Evolutionary conservation across 495 filamentous ascomycete species (phyloP), one percentile per base, ranked within the genome.

Genomic region (Cercophora newfieldiana): DNA sequence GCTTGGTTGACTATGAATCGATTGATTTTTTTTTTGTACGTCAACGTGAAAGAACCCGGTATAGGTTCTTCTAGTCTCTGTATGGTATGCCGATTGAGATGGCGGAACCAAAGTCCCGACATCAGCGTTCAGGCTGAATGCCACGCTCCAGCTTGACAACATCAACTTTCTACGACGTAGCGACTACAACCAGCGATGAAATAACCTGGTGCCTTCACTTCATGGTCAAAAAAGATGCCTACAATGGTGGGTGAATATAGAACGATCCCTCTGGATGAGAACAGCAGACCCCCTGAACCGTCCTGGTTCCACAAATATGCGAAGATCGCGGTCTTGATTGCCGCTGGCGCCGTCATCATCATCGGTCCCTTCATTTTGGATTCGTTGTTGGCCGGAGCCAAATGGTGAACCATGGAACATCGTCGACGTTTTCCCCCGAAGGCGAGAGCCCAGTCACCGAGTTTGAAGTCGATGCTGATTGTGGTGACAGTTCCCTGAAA

Each of bases 401-500:
- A n/a, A 53, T 53, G 50, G 19, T 53, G 16, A 53, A 26, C 50
- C 21, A 53, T 22, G 50, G 50, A 2, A 53, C 24, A 53, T 53
- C 50, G 22, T 22, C 50, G 12, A 19, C 7, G 7, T 53, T 53
- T 53, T 14, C 22, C 24, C 50, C 50, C n/a, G 50, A 53, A 24
- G 50, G 50, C 22, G 10, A 14, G 10, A 14, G 37, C 10, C 18
- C 37, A 2, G 12, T 14, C 37, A 14, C 10, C 37, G 4, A 44
- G 12, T 2, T n/a, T n/a, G n/a, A n/a, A n/a, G n/a, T n/a, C 37
- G 10, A 16, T 6, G 18, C 37, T 44, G 37, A 44, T 44, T 16
- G 37, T n/a, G n/a, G n/a, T 44, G 10, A 4, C 61, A 75, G 73
- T 75, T 26, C 73, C 12, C 60, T 44, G 24, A 70, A 67, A 51